Evolutionary conservation across 2,329 filamentous ascomycete species (phyloP).

Genomic region (Diaporthe capsici): DNA sequence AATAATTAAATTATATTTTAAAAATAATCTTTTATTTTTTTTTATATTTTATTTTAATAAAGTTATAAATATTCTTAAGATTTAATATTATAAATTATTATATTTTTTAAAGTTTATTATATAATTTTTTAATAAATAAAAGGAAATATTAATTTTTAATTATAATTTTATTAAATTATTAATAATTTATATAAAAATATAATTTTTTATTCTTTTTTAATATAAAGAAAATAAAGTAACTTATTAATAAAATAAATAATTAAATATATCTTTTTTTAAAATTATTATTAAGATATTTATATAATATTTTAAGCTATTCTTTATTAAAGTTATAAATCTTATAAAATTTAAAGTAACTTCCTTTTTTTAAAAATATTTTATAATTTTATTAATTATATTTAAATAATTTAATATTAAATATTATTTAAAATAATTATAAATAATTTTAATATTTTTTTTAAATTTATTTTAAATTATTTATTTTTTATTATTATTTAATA

Average conservation of each 20-base stretch:
- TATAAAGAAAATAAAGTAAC: neutral
- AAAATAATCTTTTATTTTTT: too few relatives aligned
- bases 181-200: neutral
- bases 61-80: too few relatives aligned
- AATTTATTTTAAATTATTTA: neutral
- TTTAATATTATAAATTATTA: too few relatives aligned
- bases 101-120: too few relatives aligned
- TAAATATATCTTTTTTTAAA: neutral
- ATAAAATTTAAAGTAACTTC: neutral
- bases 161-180: neutral
- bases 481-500: neutral
- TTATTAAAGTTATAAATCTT: neutral
- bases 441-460: neutral
- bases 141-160: neutral
- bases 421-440: neutral
- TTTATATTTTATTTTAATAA: too few relatives aligned
- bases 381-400: too few relatives aligned
- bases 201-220: neutral
- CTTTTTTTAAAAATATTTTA: too few relatives aligned
- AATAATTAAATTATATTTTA: too few relatives aligned
- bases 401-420: too few relatives aligned
- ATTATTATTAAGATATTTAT: neutral
- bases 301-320: neutral
- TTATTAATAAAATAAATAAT: neutral
- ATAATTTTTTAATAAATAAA: too few relatives aligned